phyloP scores from a whole-genome alignment of 495 filamentous ascomycete genomes.

The Neurospora pannonica region DNA sequence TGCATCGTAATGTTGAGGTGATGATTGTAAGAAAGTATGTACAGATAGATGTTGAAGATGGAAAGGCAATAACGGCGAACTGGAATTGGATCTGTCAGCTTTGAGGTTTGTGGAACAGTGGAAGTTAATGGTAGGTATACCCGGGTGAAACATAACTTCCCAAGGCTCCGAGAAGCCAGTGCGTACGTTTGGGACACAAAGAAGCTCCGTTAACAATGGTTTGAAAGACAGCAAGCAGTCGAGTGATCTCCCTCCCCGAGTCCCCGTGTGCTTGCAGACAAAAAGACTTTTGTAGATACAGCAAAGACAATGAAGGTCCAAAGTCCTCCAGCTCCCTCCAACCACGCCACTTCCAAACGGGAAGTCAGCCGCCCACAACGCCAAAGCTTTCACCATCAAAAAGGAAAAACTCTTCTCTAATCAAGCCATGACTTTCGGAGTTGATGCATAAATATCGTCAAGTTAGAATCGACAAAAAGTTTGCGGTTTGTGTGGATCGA shows the following conservation, averaged over 20 bases:
- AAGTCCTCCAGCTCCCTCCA: background rate
- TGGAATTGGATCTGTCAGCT: background rate
- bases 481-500: background rate
- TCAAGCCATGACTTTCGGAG: background rate
- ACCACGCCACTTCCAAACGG: too few relatives aligned
- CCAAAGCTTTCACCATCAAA: accelerated
- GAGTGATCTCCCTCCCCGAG: background rate
- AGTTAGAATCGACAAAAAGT: background rate
- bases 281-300: background rate
- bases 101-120: background rate
- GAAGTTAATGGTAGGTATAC: background rate
- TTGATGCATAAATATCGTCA: background rate
- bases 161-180: background rate
- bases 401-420: background rate
- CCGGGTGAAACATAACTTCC: background rate
- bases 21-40: background rate
- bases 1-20: background rate
- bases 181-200: background rate
- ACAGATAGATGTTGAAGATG: background rate
- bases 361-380: too few relatives aligned
- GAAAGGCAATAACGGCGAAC: background rate
- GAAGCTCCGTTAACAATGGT: background rate
- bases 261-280: background rate
- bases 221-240: background rate
- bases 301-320: background rate